Evolutionary conservation across 2,329 filamentous ascomycete genomes (phyloP).

Genomic region (Neospermospora avenae): DNA sequence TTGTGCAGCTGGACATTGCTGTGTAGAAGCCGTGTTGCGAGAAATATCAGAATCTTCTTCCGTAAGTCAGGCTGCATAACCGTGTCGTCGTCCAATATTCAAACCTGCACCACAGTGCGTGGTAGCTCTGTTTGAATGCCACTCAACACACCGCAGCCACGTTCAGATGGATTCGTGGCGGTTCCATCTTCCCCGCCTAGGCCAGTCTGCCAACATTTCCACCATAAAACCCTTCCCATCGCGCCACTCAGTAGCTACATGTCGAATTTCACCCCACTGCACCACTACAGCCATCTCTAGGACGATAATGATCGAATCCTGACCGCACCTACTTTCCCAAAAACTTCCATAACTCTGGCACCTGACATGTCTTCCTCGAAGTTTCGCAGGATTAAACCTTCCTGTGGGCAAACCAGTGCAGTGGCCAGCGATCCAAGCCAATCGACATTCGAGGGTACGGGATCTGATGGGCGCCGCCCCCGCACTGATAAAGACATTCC

Average conservation of each 20-base stretch:
- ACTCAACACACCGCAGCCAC: conserved; percentile 5
- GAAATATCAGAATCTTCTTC: conserved; percentile 14
- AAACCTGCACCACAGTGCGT: not conserved
- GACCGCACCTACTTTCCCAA: not conserved
- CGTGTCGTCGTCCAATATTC: not conserved
- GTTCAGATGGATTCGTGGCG: conserved; percentile 14
- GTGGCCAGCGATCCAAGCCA: conserved; percentile 28
- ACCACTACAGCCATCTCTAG: not conserved
- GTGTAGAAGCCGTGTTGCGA: not conserved
- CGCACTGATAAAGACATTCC: conserved; percentile 23
- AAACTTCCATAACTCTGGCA: not conserved
- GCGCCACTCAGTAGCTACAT: conserved; percentile 11
- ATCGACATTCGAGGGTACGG: conserved; percentile 29
- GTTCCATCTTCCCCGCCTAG: conserved; percentile 1
- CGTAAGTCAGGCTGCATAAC: conserved; percentile 4
- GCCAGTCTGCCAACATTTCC: conserved; percentile 14
- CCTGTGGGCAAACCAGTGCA: conserved; percentile 26
- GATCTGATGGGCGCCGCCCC: conserved; percentile 25
- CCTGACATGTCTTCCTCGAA: conserved; percentile 20
- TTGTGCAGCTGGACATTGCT: not conserved
- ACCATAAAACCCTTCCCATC: conserved; percentile 7
- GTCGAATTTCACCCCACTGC: conserved; percentile 2
- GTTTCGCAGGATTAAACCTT: conserved; percentile 31
- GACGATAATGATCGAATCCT: not conserved
- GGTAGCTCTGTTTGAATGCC: not conserved